Evolutionary conservation across 2,329 filamentous ascomycete species (phyloP).

Genomic region (Knufia fluminis): DNA sequence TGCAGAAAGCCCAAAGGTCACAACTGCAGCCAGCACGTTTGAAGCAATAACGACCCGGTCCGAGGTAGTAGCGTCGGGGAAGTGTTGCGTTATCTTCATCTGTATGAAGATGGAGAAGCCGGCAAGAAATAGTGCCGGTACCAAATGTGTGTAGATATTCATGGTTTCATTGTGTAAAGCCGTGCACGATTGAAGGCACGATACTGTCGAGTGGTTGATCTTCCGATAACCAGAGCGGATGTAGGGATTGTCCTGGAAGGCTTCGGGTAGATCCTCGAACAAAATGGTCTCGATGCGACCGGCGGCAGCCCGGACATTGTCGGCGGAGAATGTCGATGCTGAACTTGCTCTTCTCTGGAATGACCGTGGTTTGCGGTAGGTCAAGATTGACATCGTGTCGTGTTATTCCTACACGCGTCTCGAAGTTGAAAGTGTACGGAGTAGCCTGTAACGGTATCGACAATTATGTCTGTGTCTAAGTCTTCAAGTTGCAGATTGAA

Average conservation of each 20-base stretch:
- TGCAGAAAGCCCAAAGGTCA: constrained; percentile 23
- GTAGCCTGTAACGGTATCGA: too few species aligned
- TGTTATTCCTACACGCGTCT: background rate
- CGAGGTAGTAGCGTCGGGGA: constrained; percentile 26
- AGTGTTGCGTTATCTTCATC: constrained; percentile 25
- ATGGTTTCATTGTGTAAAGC: constrained; percentile 38
- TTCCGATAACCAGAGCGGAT: constrained; percentile 38
- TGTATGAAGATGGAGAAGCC: constrained; percentile 23
- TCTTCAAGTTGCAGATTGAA: background rate
- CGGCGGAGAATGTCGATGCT: constrained; percentile 2
- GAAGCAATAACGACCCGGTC: constrained; percentile 35
- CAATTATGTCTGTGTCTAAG: too few species aligned
- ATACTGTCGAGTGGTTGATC: constrained; percentile 29
- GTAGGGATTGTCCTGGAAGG: constrained; percentile 36
- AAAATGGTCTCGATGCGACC: constrained; percentile 19
- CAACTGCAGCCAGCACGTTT: constrained; percentile 28
- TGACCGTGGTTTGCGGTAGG: constrained; percentile 18
- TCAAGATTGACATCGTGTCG: constrained; percentile 9
- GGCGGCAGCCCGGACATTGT: constrained; percentile 13
- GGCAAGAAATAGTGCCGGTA: constrained; percentile 35
- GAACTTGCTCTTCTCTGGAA: constrained; percentile 15
- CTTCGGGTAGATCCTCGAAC: constrained; percentile 33
- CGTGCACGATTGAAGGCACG: constrained; percentile 33
- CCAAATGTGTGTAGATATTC: constrained; percentile 39
- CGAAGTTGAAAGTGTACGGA: background rate